These are phyloP conservation scores for Aspergillus alliaceus DNA, from an alignment of 2,329 filamentous ascomycete species.

Conservation along the genomic window DNA sequence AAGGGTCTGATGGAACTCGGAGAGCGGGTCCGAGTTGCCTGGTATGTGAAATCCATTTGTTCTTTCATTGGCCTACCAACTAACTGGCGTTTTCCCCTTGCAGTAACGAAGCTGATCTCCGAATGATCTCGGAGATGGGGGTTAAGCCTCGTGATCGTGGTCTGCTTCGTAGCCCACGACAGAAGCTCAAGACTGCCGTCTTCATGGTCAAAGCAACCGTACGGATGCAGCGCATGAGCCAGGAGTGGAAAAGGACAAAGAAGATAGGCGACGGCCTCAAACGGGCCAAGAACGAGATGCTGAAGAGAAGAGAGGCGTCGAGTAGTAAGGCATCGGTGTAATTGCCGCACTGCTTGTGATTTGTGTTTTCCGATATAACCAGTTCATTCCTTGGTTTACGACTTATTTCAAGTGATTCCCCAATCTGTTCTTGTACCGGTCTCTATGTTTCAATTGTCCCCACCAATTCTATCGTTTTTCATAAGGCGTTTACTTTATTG, in stretches of 20 bases:
- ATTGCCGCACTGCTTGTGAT: constrained; percentile 9
- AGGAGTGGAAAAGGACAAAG: constrained; percentile 46
- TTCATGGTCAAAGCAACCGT: constrained; percentile 44
- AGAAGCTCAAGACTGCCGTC: constrained; percentile 45
- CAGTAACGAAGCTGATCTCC: constrained; percentile 90
- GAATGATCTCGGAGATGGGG: constrained; percentile 81
- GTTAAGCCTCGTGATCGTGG: constrained; percentile 49
- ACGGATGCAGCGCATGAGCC: constrained; percentile 47
- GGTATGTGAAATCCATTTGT: constrained; percentile 61
- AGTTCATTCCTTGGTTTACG: not conserved
- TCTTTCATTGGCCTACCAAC: constrained; percentile 8
- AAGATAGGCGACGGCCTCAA: constrained; percentile 46
- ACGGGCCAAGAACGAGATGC: constrained; percentile 42
- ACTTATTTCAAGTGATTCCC: constrained; percentile 4
- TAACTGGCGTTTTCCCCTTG: constrained; percentile 27
- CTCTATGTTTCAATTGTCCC: constrained; percentile 4
- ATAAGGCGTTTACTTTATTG: constrained; percentile 13
- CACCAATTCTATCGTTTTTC: constrained; percentile 11
- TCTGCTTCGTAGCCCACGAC: constrained; percentile 34
- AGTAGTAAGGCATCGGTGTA: constrained; percentile 18
- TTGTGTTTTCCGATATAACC: constrained; percentile 8
- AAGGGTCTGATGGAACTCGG: constrained; percentile 87
- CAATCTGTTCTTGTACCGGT: constrained; percentile 11
- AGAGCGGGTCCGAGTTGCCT: constrained; percentile 63
- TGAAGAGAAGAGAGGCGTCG: constrained; percentile 37